phyloP scores from a whole-genome alignment of 768 basidiomycete genomes.

The Phylloporus rhodoxanthus region DNA sequence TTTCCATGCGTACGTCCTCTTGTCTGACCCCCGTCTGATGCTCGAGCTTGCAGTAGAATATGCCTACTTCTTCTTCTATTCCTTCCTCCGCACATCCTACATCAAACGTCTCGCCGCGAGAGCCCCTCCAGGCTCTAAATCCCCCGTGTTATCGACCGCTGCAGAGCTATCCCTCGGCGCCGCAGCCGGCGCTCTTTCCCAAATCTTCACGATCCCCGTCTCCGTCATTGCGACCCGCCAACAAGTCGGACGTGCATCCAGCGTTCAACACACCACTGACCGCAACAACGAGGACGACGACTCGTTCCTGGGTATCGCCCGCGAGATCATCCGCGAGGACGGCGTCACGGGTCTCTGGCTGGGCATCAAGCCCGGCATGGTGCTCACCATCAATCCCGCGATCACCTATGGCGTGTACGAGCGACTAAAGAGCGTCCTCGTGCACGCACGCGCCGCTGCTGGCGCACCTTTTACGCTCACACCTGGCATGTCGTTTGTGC shows the following conservation, averaged over 20 bases:
- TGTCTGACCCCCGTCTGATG: neutral
- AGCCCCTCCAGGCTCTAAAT: conserved; percentile 54
- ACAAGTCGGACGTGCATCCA: conserved; percentile 62
- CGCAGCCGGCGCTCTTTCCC: conserved; percentile 86
- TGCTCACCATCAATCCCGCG: conserved; percentile 95
- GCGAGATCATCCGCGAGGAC: conserved; percentile 85
- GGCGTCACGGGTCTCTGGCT: conserved; percentile 88
- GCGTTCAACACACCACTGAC: neutral
- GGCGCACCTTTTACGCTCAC: conserved; percentile 55
- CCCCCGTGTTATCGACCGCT: conserved; percentile 61
- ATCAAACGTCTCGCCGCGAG: conserved; percentile 60
- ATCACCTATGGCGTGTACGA: conserved; percentile 97
- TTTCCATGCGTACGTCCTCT: conserved; percentile 73
- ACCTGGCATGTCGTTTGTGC: conserved; percentile 70
- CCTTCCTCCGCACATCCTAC: conserved; percentile 80
- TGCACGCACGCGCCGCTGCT: conserved; percentile 47
- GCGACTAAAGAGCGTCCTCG: conserved; percentile 71
- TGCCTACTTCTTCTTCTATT: conserved; percentile 99
- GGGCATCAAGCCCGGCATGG: conserved; percentile 85
- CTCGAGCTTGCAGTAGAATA: conserved; percentile 60
- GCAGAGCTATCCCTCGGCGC: conserved; percentile 88
- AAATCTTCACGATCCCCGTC: conserved; percentile 97
- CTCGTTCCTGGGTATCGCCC: conserved; percentile 73
- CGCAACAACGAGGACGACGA: conserved; percentile 40
- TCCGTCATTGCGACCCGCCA: conserved; percentile 97